Conservation (phyloP, 768 basidiomycete species). For the Pleurotus djamor region DNA sequence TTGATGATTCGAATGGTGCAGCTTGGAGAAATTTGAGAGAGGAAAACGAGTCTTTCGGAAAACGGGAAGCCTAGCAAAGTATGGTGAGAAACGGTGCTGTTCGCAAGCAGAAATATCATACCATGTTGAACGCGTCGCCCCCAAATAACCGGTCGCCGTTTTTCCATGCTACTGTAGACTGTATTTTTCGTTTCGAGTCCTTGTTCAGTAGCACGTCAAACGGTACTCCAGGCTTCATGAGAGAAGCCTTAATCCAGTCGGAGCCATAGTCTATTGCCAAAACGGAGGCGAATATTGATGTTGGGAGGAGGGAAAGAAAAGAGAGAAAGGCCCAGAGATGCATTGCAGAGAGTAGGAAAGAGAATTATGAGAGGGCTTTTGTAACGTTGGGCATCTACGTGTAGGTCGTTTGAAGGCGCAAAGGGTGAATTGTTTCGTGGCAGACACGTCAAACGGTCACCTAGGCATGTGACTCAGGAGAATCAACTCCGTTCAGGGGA, state of each 20-base stretch:
- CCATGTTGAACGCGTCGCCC: constrained; percentile 83
- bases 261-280: constrained; percentile 98
- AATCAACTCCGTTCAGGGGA: too few species aligned
- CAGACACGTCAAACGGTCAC: not conserved
- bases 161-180: constrained; percentile 90
- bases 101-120: constrained; percentile 35
- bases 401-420: not conserved
- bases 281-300: constrained; percentile 64
- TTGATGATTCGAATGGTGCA: constrained; percentile 56
- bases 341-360: constrained; percentile 24
- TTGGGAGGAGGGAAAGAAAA: constrained; percentile 35
- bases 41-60: constrained; percentile 84
- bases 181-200: constrained; percentile 96
- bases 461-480: too few species aligned
- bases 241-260: constrained; percentile 95
- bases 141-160: constrained; percentile 88
- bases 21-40: constrained; percentile 85
- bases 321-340: constrained; percentile 35
- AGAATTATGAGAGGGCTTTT: constrained; percentile 15
- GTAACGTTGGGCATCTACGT: constrained; percentile 23
- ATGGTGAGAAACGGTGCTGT: not conserved
- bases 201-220: constrained; percentile 97
- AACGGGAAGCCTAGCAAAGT: constrained; percentile 75
- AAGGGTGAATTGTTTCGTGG: not conserved
- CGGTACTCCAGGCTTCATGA: constrained; percentile 91